phyloP scores from a whole-genome alignment of 192 early-diverging fungal genomes.

The Gonapodya prolifera region DNA sequence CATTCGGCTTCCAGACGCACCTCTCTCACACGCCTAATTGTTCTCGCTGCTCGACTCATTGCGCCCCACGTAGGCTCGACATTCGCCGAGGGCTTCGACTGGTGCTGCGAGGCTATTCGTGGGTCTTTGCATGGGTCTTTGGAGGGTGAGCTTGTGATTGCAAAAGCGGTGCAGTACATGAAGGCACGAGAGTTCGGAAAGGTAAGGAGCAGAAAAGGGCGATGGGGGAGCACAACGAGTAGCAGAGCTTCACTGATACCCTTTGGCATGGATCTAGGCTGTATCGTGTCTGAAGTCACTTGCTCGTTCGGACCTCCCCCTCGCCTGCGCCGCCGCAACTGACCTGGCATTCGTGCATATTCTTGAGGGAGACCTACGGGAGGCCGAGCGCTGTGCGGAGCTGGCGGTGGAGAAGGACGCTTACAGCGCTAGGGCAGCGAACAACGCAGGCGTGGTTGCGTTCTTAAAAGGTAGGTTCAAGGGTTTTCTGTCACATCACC shows the following conservation, averaged over 20 bases:
- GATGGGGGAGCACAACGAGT: conserved; percentile 43
- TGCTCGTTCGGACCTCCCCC: too few relatives aligned
- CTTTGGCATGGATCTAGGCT: too few relatives aligned
- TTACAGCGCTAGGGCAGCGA: conserved; percentile 47
- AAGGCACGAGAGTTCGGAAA: conserved; percentile 33
- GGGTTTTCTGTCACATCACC: neutral
- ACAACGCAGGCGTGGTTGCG: conserved; percentile 34
- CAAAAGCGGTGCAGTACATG: conserved; percentile 41
- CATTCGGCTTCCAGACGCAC: conserved; percentile 18
- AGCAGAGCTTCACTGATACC: conserved; percentile 24
- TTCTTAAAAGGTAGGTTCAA: conserved; percentile 16
- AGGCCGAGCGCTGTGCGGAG: conserved; percentile 40
- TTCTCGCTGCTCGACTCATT: conserved; percentile 37
- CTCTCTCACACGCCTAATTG: conserved; percentile 27
- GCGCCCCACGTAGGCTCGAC: conserved; percentile 31
- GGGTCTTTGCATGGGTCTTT: conserved; percentile 31
- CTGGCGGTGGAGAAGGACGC: conserved; percentile 34
- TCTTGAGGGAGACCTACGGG: conserved; percentile 36
- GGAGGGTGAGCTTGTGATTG: conserved; percentile 41
- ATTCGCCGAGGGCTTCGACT: conserved; percentile 34
- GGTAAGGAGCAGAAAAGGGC: conserved; percentile 35
- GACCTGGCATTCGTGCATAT: conserved; percentile 43
- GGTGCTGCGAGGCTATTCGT: conserved; percentile 37
- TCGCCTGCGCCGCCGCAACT: conserved; percentile 29
- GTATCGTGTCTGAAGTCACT: too few relatives aligned